These are phyloP conservation scores for Pestalotiopsis sp. DNA, from an alignment of 2,329 filamentous ascomycete genomes.

Conservation along the genomic window DNA sequence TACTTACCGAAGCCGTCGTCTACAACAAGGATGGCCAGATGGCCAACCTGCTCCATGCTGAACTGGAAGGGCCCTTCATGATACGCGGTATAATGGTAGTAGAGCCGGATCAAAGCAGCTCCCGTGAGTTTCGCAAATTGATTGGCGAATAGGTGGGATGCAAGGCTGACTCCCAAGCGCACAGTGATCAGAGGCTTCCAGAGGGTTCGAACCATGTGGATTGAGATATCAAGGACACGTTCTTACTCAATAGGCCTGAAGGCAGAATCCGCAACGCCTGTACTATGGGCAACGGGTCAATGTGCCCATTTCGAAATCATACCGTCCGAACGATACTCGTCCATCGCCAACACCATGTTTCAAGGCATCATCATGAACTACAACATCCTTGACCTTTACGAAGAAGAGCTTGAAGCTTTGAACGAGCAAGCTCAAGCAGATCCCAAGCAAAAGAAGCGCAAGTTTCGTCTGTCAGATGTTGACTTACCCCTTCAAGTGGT, in stretches of 20 bases:
- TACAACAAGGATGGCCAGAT: constrained; percentile 57
- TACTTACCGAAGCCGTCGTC: constrained; percentile 64
- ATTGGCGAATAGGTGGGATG: not conserved
- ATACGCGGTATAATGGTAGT: constrained; percentile 63
- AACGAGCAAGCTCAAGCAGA: constrained; percentile 36
- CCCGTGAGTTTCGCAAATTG: constrained; percentile 35
- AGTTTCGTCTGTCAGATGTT: constrained; percentile 21
- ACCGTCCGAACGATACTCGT: constrained; percentile 59
- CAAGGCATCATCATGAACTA: constrained; percentile 69
- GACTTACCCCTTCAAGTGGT: constrained; percentile 33
- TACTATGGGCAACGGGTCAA: constrained; percentile 68
- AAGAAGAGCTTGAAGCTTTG: constrained; percentile 35
- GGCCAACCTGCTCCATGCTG: constrained; percentile 64
- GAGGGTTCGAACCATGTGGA: constrained; percentile 34
- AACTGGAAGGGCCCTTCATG: constrained; percentile 61
- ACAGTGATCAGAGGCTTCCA: constrained; percentile 37
- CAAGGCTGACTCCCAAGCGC: not conserved
- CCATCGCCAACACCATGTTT: constrained; percentile 61
- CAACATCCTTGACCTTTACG: constrained; percentile 61
- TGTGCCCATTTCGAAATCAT: constrained; percentile 72
- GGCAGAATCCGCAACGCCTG: constrained; percentile 48
- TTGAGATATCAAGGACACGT: constrained; percentile 57
- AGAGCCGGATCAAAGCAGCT: constrained; percentile 42
- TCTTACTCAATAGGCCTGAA: constrained; percentile 58
- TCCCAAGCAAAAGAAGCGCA: constrained; percentile 28